These are phyloP conservation scores for Mycena amicta DNA, from an alignment of 768 basidiomycete genomes.

Conservation along the genomic window DNA sequence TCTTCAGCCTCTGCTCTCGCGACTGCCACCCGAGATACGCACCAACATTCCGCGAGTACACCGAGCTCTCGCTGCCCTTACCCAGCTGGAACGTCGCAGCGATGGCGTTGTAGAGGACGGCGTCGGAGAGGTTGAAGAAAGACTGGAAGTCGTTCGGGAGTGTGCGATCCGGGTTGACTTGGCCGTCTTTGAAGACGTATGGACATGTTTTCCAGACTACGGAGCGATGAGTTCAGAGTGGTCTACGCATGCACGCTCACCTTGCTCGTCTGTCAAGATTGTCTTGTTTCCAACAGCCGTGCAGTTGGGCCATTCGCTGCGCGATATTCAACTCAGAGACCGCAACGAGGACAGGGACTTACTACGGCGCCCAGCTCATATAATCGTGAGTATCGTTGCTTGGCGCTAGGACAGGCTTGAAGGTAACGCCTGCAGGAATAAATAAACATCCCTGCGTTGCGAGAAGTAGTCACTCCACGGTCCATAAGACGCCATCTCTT, in stretches of 20 bases:
- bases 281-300: slow-evolving; percentile 59
- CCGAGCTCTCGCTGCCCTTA: slow-evolving; percentile 12
- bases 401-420: slow-evolving; percentile 50
- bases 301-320: slow-evolving; percentile 68
- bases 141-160: slow-evolving; percentile 56
- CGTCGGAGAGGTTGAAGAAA: slow-evolving; percentile 59
- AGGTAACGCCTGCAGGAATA: slow-evolving; percentile 47
- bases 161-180: slow-evolving; percentile 65
- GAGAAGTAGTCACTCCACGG: slow-evolving; percentile 56
- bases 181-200: slow-evolving; percentile 60
- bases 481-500: slow-evolving; percentile 41
- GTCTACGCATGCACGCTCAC: slow-evolving; percentile 31
- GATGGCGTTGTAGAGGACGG: slow-evolving; percentile 59
- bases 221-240: not conserved
- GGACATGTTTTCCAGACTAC: slow-evolving; percentile 60
- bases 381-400: slow-evolving; percentile 63
- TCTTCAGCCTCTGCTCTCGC: not conserved
- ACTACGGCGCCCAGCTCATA: slow-evolving; percentile 77
- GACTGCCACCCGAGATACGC: too few species aligned
- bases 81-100: slow-evolving; percentile 40
- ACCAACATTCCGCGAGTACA: slow-evolving; percentile 47
- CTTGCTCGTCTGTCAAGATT: slow-evolving; percentile 49
- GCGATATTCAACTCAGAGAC: not conserved
- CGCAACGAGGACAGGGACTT: slow-evolving; percentile 24
- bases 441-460: too few species aligned